Percentiles rank a stretch among this genome's conserved stretches.
phyloP scores from a whole-genome alignment of 371 early-diverging fungal genomes.

The Basidiobolus meristosporus region DNA sequence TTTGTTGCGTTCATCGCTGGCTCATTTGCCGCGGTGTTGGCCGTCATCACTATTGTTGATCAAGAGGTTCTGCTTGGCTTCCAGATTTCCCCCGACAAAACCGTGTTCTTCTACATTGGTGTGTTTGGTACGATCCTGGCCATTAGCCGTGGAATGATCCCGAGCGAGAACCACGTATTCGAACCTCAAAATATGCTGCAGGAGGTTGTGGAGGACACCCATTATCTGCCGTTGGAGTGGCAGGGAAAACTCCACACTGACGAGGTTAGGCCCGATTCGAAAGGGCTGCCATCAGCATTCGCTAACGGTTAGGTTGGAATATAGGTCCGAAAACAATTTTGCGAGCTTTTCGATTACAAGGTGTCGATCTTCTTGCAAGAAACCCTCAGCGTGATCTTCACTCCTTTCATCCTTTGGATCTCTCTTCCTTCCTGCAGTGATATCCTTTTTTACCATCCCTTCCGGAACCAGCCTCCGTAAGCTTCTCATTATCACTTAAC shows the following conservation, averaged over 20 bases:
- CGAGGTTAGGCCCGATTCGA: slow-evolving; percentile 33
- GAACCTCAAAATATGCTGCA: slow-evolving; percentile 60
- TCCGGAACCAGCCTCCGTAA: no score
- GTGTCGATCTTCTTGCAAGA: slow-evolving; percentile 64
- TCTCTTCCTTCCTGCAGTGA: slow-evolving; percentile 61
- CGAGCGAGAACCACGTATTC: slow-evolving; percentile 56
- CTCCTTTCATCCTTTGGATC: slow-evolving; percentile 68
- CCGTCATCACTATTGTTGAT: slow-evolving; percentile 64
- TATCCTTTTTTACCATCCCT: no score
- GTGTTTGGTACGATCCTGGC: slow-evolving; percentile 75
- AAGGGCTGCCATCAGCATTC: background rate
- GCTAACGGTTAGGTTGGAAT: background rate
- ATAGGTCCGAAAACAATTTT: slow-evolving; percentile 71
- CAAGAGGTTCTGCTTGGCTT: slow-evolving; percentile 73
- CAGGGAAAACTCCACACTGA: slow-evolving; percentile 63
- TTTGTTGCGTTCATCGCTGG: slow-evolving; percentile 83
- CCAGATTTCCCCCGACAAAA: slow-evolving; percentile 69
- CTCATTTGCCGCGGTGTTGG: slow-evolving; percentile 69
- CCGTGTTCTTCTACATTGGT: slow-evolving; percentile 80
- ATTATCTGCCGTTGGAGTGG: slow-evolving; percentile 84
- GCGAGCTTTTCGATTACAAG: slow-evolving; percentile 58
- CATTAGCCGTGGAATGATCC: slow-evolving; percentile 61
- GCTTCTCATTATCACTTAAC: no score
- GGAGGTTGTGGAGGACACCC: slow-evolving; percentile 68
- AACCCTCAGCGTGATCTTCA: slow-evolving; percentile 56